Conservation (phyloP, 805 yeast species). For the Cyberlindnera samutprakarnensis region DNA sequence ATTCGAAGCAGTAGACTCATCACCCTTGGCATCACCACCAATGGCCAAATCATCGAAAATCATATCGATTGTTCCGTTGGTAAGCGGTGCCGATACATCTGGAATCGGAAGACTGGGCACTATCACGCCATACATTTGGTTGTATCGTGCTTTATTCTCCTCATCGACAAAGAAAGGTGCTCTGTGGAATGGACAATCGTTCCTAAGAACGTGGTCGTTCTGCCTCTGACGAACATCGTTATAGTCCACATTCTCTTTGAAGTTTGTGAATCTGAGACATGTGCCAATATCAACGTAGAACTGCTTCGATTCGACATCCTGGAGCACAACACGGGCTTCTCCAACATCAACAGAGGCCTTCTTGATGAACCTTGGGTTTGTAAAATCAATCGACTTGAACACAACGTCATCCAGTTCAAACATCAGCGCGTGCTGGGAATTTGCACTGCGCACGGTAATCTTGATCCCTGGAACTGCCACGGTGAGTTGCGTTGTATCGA, state of each 20-base stretch:
- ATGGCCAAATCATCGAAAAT: conserved; percentile 14
- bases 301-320: conserved; percentile 15
- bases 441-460: conserved; percentile 32
- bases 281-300: conserved; percentile 43
- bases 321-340: conserved; percentile 28
- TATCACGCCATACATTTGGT: conserved; percentile 43
- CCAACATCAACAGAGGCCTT: conserved; percentile 46
- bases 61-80: conserved; percentile 36
- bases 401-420: conserved; percentile 22
- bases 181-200: conserved; percentile 83
- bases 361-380: conserved; percentile 56
- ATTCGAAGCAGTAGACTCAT: conserved; percentile 1
- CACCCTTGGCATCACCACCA: no score
- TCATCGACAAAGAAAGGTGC: conserved; percentile 61
- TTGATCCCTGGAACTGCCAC: conserved; percentile 43
- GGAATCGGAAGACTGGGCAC: conserved; percentile 60
- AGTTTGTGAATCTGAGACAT: conserved; percentile 50
- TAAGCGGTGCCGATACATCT: conserved; percentile 52
- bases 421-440: conserved; percentile 17
- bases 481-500: conserved; percentile 63
- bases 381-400: conserved; percentile 57
- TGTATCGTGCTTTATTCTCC: conserved; percentile 40
- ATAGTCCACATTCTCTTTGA: conserved; percentile 45
- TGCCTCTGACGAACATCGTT: conserved; percentile 43
- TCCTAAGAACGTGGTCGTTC: conserved; percentile 52